Evolutionary conservation across 164 flowering plant genomes (phyloP).

Genomic region (Magnolia officinalis): DNA sequence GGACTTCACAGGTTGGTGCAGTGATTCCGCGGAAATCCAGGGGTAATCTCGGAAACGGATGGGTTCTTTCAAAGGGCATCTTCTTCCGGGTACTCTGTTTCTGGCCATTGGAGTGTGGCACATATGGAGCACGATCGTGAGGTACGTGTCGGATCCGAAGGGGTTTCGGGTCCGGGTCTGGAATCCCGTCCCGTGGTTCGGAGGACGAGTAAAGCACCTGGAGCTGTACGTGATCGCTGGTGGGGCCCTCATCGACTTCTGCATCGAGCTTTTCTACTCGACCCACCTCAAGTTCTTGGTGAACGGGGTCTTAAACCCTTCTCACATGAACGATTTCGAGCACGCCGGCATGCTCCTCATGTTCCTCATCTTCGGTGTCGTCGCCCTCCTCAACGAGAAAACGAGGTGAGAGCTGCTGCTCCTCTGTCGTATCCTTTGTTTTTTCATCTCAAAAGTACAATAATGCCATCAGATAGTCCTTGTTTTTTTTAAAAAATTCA

Average conservation of each 20-base stretch:
- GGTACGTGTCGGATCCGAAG: slow-evolving; percentile 58
- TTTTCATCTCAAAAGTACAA: background rate
- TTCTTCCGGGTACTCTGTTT: slow-evolving; percentile 81
- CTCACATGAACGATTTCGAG: slow-evolving; percentile 94
- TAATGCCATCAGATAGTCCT: background rate
- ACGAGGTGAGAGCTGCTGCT: slow-evolving; percentile 46
- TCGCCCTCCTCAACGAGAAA: slow-evolving; percentile 61
- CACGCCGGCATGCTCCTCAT: slow-evolving; percentile 95
- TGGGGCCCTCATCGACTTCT: slow-evolving; percentile 72
- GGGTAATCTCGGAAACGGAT: slow-evolving; percentile 25
- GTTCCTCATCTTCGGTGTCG: slow-evolving; percentile 81
- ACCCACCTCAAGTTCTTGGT: slow-evolving; percentile 84
- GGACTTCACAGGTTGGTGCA: background rate
- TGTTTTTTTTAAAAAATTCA: no score
- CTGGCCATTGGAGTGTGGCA: slow-evolving; percentile 84
- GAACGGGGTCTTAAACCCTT: slow-evolving; percentile 76
- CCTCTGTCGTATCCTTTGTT: background rate
- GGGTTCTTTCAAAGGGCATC: slow-evolving; percentile 97
- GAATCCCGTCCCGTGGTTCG: slow-evolving; percentile 77
- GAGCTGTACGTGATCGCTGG: slow-evolving; percentile 71
- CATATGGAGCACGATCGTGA: slow-evolving; percentile 60
- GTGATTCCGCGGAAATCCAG: background rate
- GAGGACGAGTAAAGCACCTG: slow-evolving; percentile 61
- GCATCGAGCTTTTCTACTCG: slow-evolving; percentile 80
- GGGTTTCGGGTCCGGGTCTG: slow-evolving; percentile 69